Percentiles rank a stretch among this genome's conserved stretches.
These are phyloP conservation scores for Exophiala aquamarina DNA, from an alignment of 2,329 filamentous ascomycete species.

Conservation along the genomic window DNA sequence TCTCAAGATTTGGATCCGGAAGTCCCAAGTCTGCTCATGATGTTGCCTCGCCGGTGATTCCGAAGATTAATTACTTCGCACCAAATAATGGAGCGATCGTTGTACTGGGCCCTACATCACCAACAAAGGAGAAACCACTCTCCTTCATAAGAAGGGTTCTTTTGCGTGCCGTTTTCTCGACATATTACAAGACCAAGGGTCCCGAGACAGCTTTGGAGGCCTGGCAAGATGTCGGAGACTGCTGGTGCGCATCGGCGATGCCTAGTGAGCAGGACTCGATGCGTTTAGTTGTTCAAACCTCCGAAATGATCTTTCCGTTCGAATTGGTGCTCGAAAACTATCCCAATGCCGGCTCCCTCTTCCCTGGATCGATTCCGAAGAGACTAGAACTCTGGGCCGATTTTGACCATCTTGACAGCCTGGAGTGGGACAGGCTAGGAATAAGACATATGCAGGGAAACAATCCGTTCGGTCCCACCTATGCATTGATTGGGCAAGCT, in stretches of 20 bases:
- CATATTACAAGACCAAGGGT: conserved; percentile 29
- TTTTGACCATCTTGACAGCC: conserved; percentile 46
- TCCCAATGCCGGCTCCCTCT: conserved; percentile 58
- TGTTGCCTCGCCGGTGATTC: conserved; percentile 24
- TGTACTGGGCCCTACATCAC: conserved; percentile 61
- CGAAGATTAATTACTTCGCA: conserved; percentile 71
- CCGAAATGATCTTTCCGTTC: conserved; percentile 60
- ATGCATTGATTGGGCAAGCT: conserved; percentile 21
- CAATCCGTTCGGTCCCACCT: conserved; percentile 14
- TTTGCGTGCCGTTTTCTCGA: conserved; percentile 18
- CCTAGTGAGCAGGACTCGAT: conserved; percentile 37
- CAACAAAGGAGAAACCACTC: conserved; percentile 42
- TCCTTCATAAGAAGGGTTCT: conserved; percentile 26
- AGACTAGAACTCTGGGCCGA: conserved; percentile 70
- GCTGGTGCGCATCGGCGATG: conserved; percentile 71
- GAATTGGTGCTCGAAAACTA: conserved; percentile 74
- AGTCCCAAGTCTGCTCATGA: conserved; percentile 7
- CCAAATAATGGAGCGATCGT: conserved; percentile 65
- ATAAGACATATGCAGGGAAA: conserved; percentile 22
- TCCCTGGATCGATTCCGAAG: conserved; percentile 61
- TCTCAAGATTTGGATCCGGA: conserved; percentile 6
- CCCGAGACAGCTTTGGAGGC: conserved; percentile 59
- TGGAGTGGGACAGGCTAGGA: conserved; percentile 19
- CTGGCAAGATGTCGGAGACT: conserved; percentile 81
- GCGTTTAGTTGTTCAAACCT: conserved; percentile 41